Percentiles rank a stretch among this genome's conserved stretches.
Conservation (phyloP, 805 yeast genomes). For the Helenozyma rhizophorensis region DNA sequence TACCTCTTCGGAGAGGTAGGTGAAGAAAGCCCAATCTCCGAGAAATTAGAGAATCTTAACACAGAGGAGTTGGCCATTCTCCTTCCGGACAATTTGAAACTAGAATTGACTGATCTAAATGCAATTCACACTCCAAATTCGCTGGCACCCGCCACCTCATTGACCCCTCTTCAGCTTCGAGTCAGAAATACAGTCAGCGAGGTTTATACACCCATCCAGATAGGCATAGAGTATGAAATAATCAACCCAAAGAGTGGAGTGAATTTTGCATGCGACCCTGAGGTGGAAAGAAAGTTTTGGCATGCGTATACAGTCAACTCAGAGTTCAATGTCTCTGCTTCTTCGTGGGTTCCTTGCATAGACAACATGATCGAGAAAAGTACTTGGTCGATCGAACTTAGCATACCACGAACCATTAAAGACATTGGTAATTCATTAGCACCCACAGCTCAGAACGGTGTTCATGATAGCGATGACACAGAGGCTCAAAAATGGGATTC, state of each 20-base stretch:
- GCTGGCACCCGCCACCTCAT: constrained; percentile 22
- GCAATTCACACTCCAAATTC: constrained; percentile 22
- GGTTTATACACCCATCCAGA: constrained; percentile 63
- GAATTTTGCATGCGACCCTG: constrained; percentile 61
- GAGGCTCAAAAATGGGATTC: neutral
- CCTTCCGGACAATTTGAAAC: constrained; percentile 62
- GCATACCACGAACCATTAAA: constrained; percentile 73
- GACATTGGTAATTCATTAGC: constrained; percentile 41
- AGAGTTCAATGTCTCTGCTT: constrained; percentile 73
- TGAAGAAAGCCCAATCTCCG: constrained; percentile 16
- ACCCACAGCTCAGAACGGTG: neutral
- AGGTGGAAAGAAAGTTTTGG: constrained; percentile 55
- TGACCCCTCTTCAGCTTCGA: constrained; percentile 35
- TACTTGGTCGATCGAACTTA: constrained; percentile 89
- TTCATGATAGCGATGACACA: constrained; percentile 4
- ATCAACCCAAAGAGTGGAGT: constrained; percentile 71
- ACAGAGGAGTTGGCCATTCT: constrained; percentile 63
- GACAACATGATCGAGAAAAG: constrained; percentile 84
- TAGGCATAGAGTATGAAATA: constrained; percentile 64
- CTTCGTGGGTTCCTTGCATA: constrained; percentile 97
- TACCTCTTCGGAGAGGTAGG: constrained; percentile 49
- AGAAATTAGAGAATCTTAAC: constrained; percentile 23
- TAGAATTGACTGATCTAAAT: constrained; percentile 53
- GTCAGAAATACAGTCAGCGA: constrained; percentile 32
- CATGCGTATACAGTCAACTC: constrained; percentile 83